These are phyloP conservation scores for Candida pini DNA, from an alignment of 805 yeast species.

Conservation along the genomic window DNA sequence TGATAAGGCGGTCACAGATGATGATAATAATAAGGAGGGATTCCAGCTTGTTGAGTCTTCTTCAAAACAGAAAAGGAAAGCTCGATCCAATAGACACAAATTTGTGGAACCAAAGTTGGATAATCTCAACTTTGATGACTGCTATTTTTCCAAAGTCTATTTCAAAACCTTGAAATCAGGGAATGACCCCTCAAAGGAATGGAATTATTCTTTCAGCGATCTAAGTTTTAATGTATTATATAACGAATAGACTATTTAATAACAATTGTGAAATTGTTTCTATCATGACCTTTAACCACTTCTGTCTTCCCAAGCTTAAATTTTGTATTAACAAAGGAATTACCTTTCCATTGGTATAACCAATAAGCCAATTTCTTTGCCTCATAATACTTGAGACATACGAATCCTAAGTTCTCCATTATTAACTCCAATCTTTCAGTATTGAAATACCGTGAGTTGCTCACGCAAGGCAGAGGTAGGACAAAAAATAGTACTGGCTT, in stretches of 20 bases:
- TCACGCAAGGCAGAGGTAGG: conserved; percentile 80
- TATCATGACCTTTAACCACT: conserved; percentile 47
- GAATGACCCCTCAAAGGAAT: conserved; percentile 9
- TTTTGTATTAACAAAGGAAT: conserved; percentile 5
- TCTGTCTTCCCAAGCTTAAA: conserved; percentile 37
- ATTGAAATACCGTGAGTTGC: conserved; percentile 75
- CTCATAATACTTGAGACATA: conserved; percentile 39
- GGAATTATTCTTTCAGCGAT: conserved; percentile 27
- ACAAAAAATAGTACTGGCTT: conserved; percentile 62
- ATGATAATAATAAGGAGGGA: too few relatives aligned
- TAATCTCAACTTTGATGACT: conserved; percentile 9
- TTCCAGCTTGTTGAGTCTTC: conserved; percentile 11
- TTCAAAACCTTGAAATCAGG: conserved; percentile 3
- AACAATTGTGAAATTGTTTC: conserved; percentile 67
- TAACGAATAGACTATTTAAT: conserved; percentile 13
- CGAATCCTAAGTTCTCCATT: conserved; percentile 58
- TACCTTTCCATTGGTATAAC: conserved; percentile 49
- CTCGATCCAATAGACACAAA: conserved; percentile 8
- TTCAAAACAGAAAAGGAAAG: conserved; percentile 8
- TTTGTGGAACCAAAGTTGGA: conserved; percentile 7
- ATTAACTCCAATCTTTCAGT: conserved; percentile 37
- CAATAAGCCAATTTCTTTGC: conserved; percentile 73
- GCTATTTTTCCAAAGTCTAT: conserved; percentile 11
- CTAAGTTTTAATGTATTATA: conserved; percentile 11
- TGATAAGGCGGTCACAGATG: background rate